Conservation (phyloP, 1,284 basidiomycete species). For the Ustilago curta region DNA sequence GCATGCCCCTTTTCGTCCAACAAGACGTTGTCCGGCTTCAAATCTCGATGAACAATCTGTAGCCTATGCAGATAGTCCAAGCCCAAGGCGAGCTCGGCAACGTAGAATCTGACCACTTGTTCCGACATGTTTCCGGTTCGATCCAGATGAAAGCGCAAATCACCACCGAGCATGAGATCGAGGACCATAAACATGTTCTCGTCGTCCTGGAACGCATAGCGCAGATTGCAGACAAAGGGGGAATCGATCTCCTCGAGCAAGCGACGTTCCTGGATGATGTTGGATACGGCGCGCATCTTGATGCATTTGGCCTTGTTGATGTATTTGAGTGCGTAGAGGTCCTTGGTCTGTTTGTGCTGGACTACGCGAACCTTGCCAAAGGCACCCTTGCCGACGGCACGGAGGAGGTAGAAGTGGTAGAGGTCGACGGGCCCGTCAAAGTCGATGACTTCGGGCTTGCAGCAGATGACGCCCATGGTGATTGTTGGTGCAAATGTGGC, state of each 20-base stretch:
- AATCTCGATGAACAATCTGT: slow-evolving; percentile 82
- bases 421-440: slow-evolving; percentile 97
- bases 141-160: slow-evolving; percentile 92
- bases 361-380: slow-evolving; percentile 99
- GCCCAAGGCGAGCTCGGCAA: slow-evolving; percentile 86
- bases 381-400: slow-evolving; percentile 96
- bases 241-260: slow-evolving; percentile 82
- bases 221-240: slow-evolving; percentile 90
- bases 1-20: slow-evolving; percentile 92
- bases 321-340: slow-evolving; percentile 94
- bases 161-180: slow-evolving; percentile 95
- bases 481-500: neutral
- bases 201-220: slow-evolving; percentile 97
- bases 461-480: slow-evolving; percentile 83
- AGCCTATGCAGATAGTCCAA: slow-evolving; percentile 89
- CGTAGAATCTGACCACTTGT: slow-evolving; percentile 85
- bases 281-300: slow-evolving; percentile 96
- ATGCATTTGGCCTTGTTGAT: slow-evolving; percentile 97
- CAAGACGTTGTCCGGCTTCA: slow-evolving; percentile 97
- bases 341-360: slow-evolving; percentile 93
- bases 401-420: slow-evolving; percentile 93
- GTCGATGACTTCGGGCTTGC: slow-evolving; percentile 89
- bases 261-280: slow-evolving; percentile 85
- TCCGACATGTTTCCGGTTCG: slow-evolving; percentile 82
- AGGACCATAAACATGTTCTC: slow-evolving; percentile 98